Conservation (phyloP, 1,284 basidiomycete species). For the Wallemia ichthyophaga region DNA sequence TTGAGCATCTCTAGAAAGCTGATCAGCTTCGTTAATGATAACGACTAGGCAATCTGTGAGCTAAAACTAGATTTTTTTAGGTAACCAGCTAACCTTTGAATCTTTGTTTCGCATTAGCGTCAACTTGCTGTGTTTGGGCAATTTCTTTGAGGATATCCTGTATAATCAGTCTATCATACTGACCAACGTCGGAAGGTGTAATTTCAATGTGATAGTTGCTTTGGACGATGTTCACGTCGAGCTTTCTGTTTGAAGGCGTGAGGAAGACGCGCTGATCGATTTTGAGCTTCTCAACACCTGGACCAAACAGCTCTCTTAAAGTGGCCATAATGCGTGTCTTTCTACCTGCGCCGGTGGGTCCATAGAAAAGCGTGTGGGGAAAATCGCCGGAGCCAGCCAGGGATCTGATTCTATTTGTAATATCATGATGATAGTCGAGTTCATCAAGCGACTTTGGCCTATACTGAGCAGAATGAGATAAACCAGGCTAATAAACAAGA, state of each 20-base stretch:
- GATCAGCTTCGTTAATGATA: constrained; percentile 91
- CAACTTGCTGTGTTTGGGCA: constrained; percentile 94
- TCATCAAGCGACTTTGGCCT: constrained; percentile 57
- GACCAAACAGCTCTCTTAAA: constrained; percentile 62
- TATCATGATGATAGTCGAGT: constrained; percentile 59
- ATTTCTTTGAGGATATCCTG: constrained; percentile 96
- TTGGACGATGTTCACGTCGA: constrained; percentile 90
- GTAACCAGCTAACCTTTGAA: constrained; percentile 46
- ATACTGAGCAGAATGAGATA: constrained; percentile 25
- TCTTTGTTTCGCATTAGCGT: constrained; percentile 71
- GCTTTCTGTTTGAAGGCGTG: constrained; percentile 73
- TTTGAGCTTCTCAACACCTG: constrained; percentile 86
- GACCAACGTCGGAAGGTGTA: constrained; percentile 74
- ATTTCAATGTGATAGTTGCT: constrained; percentile 95
- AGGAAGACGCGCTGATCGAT: constrained; percentile 93
- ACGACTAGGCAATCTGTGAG: constrained; percentile 31
- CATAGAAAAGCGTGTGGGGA: constrained; percentile 92
- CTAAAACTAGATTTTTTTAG: not conserved
- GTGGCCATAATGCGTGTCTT: constrained; percentile 87
- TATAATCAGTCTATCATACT: constrained; percentile 79
- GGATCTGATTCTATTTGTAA: constrained; percentile 50
- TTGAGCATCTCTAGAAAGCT: constrained; percentile 78
- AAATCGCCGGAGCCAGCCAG: constrained; percentile 70
- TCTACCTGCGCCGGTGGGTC: constrained; percentile 86
- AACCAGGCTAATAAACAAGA: not conserved